Base-by-base conservation (phyloP, 225 moss, liverwort and hornwort genomes). In the Marchantia polymorpha region DNA sequence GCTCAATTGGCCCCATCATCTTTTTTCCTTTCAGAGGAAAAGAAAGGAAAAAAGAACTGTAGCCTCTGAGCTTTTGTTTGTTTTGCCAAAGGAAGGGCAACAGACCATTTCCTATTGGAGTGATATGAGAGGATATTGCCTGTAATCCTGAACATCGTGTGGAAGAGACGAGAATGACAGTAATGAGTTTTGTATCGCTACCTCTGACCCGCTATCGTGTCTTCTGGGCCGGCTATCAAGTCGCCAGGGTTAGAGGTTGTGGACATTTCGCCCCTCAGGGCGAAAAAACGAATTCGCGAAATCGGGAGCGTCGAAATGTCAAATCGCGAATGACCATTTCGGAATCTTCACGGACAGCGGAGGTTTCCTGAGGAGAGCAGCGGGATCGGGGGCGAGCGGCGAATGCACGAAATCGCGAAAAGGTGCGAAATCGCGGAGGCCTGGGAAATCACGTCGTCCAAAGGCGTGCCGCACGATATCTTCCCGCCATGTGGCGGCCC, bases 401-500 rank as follows among this genome's bases (percentile, higher is more conserved):
- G 69, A 19, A 22, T 3, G 47, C 27, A 46, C 8, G 30, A 48
- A 69, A 69, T 69, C 46, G 69, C 69, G 69, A 69, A 69, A 39
- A 48, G 69, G 20, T 46, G 39, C 46, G 1, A 47, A 39, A 69
- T 69, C 47, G 69, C 69, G 69, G 17, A 46, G 46, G 69, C 69
- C 8, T 14, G 47, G 69, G 12, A 69, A 69, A 19, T 73, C 73
- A 51, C 73, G 51, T 73, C 52, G 52, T 52, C 52, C 13, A 25
- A 15, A 51, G 52, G 52, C 52, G 73, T 73, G 73, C 73, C 73
- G 73, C 52, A 73, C 52, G 73, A 73, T 53, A 73, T 51, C 73
- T 73, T 73, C 73, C 73, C 73, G 73, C 73, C 73, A 73, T 73
- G 73, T 73, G 73, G 73, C 73, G n/a, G 23, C 52, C 73, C 73